These are phyloP conservation scores for Vaccinium myrtillus DNA, from an alignment of 148 eudicot genomes.

Conservation along the genomic window DNA sequence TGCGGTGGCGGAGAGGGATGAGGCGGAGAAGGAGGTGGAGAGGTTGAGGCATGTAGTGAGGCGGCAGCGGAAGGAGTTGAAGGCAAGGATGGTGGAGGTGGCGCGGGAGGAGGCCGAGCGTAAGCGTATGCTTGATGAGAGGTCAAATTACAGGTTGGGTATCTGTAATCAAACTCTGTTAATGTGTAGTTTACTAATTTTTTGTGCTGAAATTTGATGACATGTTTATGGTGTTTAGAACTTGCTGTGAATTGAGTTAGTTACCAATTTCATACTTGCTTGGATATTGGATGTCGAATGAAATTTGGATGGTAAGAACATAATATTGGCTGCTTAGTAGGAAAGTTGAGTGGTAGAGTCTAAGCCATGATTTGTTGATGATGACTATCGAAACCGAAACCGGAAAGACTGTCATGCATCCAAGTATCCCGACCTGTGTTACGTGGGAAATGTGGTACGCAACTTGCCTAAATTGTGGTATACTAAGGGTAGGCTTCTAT, in stretches of 20 bases:
- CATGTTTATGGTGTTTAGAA: neutral
- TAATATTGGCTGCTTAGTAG: neutral
- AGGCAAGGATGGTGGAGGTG: constrained; percentile 87
- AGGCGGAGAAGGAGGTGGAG: constrained; percentile 94
- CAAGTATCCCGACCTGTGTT: neutral
- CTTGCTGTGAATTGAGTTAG: neutral
- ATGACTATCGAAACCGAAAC: neutral
- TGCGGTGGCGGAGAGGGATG: constrained; percentile 73
- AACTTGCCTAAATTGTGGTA: no score
- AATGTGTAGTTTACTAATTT: neutral
- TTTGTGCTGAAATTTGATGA: neutral
- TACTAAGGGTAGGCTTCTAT: no score
- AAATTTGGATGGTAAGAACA: neutral
- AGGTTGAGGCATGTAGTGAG: constrained; percentile 79
- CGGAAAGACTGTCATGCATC: neutral
- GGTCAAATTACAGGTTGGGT: constrained; percentile 76
- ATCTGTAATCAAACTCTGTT: neutral
- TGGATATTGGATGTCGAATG: neutral
- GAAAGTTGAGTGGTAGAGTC: neutral
- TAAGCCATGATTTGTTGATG: neutral
- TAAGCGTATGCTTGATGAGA: constrained; percentile 95
- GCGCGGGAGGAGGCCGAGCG: constrained; percentile 88
- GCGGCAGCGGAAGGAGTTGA: constrained; percentile 86
- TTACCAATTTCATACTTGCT: neutral
- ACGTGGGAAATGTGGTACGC: no score